Evolutionary conservation across 2,329 filamentous ascomycete species (phyloP), one percentile per base, ranked within the genome.

Genomic region (Pseudopithomyces maydicus): DNA sequence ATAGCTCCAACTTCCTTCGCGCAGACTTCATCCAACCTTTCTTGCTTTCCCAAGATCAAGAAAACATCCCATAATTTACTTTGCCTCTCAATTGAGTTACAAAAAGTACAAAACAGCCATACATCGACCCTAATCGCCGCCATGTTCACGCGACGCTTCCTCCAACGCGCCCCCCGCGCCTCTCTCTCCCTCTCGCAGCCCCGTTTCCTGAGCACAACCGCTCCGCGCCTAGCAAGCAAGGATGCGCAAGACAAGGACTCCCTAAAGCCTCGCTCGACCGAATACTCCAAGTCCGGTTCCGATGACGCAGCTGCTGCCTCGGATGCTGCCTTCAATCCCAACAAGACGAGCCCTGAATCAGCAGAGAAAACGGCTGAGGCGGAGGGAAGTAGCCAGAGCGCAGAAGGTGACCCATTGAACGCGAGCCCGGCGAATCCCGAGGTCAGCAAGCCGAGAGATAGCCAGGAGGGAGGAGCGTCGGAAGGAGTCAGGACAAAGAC

Each of bases 311-410:
- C 87, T 0, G 78, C 82, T 29, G 79, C 84, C 55, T 72, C 79
- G 3, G 81, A 87, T 41, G 83, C 87, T 0, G 88, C 92, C 1
- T 96, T 90, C 75, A 83, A 91, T 70, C 85, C 87, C 0, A 76
- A 81, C 54, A 85, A 85, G 72, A 93, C 90, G 23, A 78, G 81
- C 19, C 91, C 91, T 0, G 88, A 92, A 70, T 69, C 76, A 20
- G 84, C 86, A 75, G 83, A 79, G 64, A 70, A 58, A 15, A 71
- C 64, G 5, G 77, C 76, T 1, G 74, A 71, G 45, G 51, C 65
- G 20, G 77, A 79, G 63, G 65, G 66, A 33, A 43, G 20, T 17
- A 26, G 17, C 7, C n/a, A 51, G 20, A 71, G 70, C 41, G 64
- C 65, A 12, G 60, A 66, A 19, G 55, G 58, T 12, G 69, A 70